These are phyloP conservation scores for Pichia sp. DNA, from an alignment of 1,139 yeast genomes.

Conservation along the genomic window DNA sequence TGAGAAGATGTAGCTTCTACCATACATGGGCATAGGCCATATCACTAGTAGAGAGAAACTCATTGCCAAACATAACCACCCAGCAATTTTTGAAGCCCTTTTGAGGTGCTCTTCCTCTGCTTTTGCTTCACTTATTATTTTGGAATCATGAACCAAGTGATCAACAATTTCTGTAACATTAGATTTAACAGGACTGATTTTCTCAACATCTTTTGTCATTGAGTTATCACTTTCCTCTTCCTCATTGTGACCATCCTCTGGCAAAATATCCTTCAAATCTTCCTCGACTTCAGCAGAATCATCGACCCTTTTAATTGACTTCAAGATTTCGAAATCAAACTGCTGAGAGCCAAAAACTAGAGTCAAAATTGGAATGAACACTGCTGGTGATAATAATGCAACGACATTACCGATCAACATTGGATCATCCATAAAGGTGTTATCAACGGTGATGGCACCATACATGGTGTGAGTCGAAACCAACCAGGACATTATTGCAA, in stretches of 20 bases:
- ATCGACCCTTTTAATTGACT: conserved; percentile 54
- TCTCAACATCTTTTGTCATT: conserved; percentile 26
- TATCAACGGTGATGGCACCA: conserved; percentile 33
- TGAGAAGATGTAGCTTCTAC: conserved; percentile 65
- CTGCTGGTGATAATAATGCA: conserved; percentile 35
- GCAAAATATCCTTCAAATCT: conserved; percentile 34
- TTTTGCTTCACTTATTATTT: conserved; percentile 37
- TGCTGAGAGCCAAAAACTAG: conserved; percentile 62
- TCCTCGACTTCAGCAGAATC: conserved; percentile 57
- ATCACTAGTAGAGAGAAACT: conserved; percentile 56
- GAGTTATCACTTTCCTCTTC: conserved; percentile 1
- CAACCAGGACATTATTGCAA: conserved; percentile 40
- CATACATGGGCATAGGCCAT: conserved; percentile 93
- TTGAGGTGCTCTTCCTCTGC: conserved; percentile 44
- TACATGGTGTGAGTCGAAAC: conserved; percentile 34
- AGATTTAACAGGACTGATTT: conserved; percentile 24
- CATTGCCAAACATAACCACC: conserved; percentile 40
- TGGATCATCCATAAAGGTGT: conserved; percentile 36
- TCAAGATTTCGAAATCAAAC: conserved; percentile 65
- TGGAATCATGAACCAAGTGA: conserved; percentile 32
- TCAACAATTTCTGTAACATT: conserved; percentile 28
- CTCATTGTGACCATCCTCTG: background rate
- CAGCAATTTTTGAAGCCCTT: conserved; percentile 52
- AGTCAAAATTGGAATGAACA: conserved; percentile 50
- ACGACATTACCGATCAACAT: conserved; percentile 40